A percentile compares a stretch with the other conserved stretches of the same genome.
These are phyloP conservation scores for Malus domestica DNA, from an alignment of 306 rosid species.

Conservation along the genomic window ASM211411v1 NC_041795.1:6845501-6846000, in stretches of 20 bases:
- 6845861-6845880: neutral
- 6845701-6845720: neutral
- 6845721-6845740: neutral
- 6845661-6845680: neutral
- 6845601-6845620: neutral
- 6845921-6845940: neutral
- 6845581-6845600: neutral
- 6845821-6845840: neutral
- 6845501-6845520: neutral
- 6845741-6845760: neutral
- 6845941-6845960: neutral
- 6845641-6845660: neutral
- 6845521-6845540: neutral
- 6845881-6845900: neutral
- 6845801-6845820: neutral
- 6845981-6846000: neutral
- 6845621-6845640: neutral
- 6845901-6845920: neutral
- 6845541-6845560: neutral
- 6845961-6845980: neutral
- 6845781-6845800: neutral
- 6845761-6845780: neutral
- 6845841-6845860: neutral
- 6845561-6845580: neutral
- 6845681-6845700: neutral